These are phyloP conservation scores for Lodderomyces orthopsilosis DNA, from an alignment of 1,139 yeast species.

Conservation along the genomic window DNA sequence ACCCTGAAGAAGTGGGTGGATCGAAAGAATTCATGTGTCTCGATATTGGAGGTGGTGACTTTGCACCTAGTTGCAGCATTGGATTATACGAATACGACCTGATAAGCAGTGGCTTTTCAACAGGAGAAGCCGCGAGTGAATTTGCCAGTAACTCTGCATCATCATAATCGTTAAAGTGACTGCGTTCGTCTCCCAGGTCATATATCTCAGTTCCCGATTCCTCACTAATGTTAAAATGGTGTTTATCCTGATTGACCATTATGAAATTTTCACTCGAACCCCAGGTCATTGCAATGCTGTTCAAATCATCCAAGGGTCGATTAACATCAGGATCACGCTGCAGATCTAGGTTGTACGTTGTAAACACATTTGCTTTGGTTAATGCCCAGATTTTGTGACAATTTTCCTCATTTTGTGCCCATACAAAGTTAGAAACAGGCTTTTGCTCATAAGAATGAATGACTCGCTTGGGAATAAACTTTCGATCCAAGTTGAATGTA, in stretches of 20 bases:
- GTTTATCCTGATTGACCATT: slow-evolving; percentile 51
- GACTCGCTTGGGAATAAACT: slow-evolving; percentile 70
- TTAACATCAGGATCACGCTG: slow-evolving; percentile 30
- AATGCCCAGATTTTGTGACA: slow-evolving; percentile 39
- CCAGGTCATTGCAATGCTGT: slow-evolving; percentile 58
- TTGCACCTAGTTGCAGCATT: slow-evolving; percentile 13
- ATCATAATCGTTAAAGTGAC: slow-evolving; percentile 4
- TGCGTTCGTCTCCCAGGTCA: slow-evolving; percentile 4
- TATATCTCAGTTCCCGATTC: slow-evolving; percentile 5
- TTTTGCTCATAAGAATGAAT: slow-evolving; percentile 53
- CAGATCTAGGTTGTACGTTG: slow-evolving; percentile 52
- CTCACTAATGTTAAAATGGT: slow-evolving; percentile 34
- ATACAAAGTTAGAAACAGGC: slow-evolving; percentile 43
- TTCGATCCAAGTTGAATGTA: slow-evolving; percentile 71
- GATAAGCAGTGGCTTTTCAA: slow-evolving; percentile 25
- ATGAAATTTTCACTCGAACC: slow-evolving; percentile 44
- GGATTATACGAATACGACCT: slow-evolving; percentile 23
- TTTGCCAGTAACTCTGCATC: slow-evolving; percentile 5
- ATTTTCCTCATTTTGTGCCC: slow-evolving; percentile 31
- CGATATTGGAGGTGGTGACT: slow-evolving; percentile 17
- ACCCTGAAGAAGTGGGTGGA: slow-evolving; percentile 5
- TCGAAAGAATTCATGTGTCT: slow-evolving; percentile 7
- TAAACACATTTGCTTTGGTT: slow-evolving; percentile 47
- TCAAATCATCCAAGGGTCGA: slow-evolving; percentile 52
- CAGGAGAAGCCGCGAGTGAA: slow-evolving; percentile 24